Percentiles rank a stretch among this genome's conserved stretches.
Conservation (phyloP, 345 rosid genomes). For the Rhodomyrtus tomentosa region DNA sequence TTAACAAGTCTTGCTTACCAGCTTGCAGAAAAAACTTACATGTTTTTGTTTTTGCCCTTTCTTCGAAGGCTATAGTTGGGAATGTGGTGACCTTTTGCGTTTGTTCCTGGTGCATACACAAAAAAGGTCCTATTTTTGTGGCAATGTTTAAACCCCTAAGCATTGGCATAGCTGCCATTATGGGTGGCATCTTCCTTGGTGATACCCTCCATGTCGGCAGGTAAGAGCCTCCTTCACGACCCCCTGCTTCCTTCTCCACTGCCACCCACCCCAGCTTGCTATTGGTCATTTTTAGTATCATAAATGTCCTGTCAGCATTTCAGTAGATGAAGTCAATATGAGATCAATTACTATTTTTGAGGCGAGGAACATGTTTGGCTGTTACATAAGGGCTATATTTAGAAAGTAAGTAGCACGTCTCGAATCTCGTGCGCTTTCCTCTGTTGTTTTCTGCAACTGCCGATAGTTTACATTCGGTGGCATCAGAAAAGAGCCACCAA, state of each 20-base stretch:
- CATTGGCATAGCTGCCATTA: slow-evolving; percentile 36
- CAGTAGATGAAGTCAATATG: not conserved
- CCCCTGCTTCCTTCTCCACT: not conserved
- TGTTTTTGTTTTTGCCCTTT: not conserved
- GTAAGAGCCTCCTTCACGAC: slow-evolving; percentile 6
- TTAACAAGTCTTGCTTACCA: not conserved
- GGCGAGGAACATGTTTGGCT: not conserved
- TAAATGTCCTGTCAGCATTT: not conserved
- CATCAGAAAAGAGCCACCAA: not conserved
- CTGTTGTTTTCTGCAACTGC: not conserved
- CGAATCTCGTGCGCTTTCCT: not conserved
- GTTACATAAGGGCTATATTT: not conserved
- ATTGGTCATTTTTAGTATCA: not conserved
- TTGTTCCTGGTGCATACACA: slow-evolving; percentile 28
- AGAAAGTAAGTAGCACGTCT: not conserved
- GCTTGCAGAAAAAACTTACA: not conserved
- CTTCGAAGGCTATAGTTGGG: slow-evolving; percentile 33
- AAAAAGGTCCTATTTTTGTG: slow-evolving; percentile 53
- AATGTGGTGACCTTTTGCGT: slow-evolving; percentile 15
- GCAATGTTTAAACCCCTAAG: slow-evolving; percentile 50
- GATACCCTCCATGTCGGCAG: slow-evolving; percentile 38
- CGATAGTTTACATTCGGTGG: not conserved
- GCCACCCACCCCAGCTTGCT: not conserved
- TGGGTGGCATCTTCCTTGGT: slow-evolving; percentile 34
- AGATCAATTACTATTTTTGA: not conserved